phyloP scores from a whole-genome alignment of 495 filamentous ascomycete genomes.

The Rusavskia elegans region DNA sequence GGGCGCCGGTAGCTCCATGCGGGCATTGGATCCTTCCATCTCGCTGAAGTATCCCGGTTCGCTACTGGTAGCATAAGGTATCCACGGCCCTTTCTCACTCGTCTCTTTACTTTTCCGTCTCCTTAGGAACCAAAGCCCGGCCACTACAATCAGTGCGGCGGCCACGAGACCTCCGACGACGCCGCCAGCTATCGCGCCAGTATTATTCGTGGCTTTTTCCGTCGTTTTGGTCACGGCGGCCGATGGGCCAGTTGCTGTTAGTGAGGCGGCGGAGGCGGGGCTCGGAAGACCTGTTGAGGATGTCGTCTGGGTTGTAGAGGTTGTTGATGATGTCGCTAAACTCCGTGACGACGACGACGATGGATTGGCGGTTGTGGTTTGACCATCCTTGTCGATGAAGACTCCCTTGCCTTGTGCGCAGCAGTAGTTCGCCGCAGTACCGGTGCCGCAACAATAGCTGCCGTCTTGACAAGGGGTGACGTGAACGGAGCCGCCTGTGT shows the following conservation, averaged over 20 bases:
- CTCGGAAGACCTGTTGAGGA: background rate
- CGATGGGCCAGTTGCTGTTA: background rate
- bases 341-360: background rate
- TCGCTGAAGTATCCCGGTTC: background rate
- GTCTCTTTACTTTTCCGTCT: background rate
- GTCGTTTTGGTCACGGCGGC: background rate
- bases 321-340: background rate
- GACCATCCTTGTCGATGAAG: background rate
- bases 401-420: background rate
- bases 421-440: background rate
- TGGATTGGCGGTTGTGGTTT: background rate
- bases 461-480: background rate
- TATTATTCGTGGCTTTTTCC: background rate
- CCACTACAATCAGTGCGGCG: background rate
- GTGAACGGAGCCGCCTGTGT: background rate
- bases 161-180: background rate
- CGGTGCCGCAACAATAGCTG: conserved; percentile 2
- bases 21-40: background rate
- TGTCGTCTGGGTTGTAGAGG: background rate
- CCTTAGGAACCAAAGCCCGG: background rate
- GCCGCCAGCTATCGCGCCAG: conserved; percentile 1
- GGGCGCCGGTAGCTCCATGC: background rate
- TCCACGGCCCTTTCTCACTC: background rate
- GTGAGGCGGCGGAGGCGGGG: background rate
- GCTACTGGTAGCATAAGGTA: background rate